These are phyloP conservation scores for Chytridiales sp. DNA, from an alignment of 371 early-diverging fungal genomes.

Conservation along the genomic window DNA sequence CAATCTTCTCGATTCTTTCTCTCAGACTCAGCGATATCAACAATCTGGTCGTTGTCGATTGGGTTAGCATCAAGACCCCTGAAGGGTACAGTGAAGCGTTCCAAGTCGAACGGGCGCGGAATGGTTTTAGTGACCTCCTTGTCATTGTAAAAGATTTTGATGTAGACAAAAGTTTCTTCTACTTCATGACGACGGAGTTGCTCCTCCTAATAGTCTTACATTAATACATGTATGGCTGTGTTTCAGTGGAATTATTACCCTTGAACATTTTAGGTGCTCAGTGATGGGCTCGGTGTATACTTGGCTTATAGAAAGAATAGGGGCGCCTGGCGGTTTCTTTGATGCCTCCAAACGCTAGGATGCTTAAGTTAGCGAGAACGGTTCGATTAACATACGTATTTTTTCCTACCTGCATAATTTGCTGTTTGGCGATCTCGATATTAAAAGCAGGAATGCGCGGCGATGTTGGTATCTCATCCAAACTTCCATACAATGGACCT, in stretches of 20 bases:
- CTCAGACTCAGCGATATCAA: slow-evolving; percentile 5
- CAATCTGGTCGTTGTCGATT: background rate
- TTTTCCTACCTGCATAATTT: slow-evolving; percentile 21
- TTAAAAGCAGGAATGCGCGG: slow-evolving; percentile 17
- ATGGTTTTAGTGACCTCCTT: slow-evolving; percentile 44
- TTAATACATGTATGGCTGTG: background rate
- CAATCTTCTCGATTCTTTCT: slow-evolving; percentile 16
- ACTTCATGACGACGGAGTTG: slow-evolving; percentile 34
- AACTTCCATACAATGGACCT: slow-evolving; percentile 14
- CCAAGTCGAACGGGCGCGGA: slow-evolving; percentile 28
- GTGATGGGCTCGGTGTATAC: slow-evolving; percentile 28
- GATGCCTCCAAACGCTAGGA: slow-evolving; percentile 33
- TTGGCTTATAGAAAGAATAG: slow-evolving; percentile 32
- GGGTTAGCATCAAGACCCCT: slow-evolving; percentile 24
- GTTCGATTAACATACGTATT: no score
- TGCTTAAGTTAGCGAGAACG: no score
- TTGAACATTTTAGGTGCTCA: slow-evolving; percentile 33
- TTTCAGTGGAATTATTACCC: slow-evolving; percentile 20
- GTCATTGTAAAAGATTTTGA: slow-evolving; percentile 40
- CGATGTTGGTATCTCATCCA: slow-evolving; percentile 17
- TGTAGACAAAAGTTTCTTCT: slow-evolving; percentile 28
- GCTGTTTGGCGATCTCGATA: slow-evolving; percentile 10
- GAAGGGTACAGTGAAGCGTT: slow-evolving; percentile 31
- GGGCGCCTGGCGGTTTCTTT: slow-evolving; percentile 32
- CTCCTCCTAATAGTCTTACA: slow-evolving; percentile 28